Base-by-base conservation (phyloP, 2,329 filamentous ascomycete species). In the Penicillium sp. region DNA sequence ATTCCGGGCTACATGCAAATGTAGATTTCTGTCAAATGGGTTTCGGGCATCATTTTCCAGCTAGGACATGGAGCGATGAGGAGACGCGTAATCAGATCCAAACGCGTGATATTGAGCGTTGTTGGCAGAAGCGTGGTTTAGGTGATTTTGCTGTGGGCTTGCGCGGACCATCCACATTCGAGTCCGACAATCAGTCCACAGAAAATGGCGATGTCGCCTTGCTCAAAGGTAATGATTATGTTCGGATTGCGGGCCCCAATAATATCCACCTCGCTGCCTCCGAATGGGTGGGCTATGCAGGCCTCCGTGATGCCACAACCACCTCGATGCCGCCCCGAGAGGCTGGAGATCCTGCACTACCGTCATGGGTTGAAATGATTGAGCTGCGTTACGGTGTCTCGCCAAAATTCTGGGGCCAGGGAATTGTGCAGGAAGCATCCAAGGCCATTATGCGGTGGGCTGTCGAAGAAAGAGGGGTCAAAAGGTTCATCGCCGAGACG, bases 321-420 rank as follows among this genome's bases (percentile, higher is more conserved):
- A 64, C 62, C 2, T 65, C 62, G 2, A 26, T 65, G 14, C 62
- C 58, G 1, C 36, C 44, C 19, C 50, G 41, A 40, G 59, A 58
- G 22, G 14, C 55, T 14, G 53, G 17, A 5, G 60, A 64, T 26
- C 37, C 49, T 5, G 14, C 38, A 19, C 37, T 61, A 9, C 61
- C 62, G 11, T 50, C 58, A 8, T 66, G 63, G 63, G 63, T 45
- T 9, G 59, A 69, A 44, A 69, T 68, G 65, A 55, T 68, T 8
- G 67, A 69, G 51, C 11, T 69, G 4, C 55, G 66, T 4, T 69
- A 67, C 46, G 67, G 66, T 4, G 41, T 68, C 6, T 55, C 62
- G 6, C 60, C 61, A 1, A 35, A 55, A 25, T 55, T 53, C 30
- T 68, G 67, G 66, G 67, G 66, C 0, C 42, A 46, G n/a, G 64